Conservation (phyloP, 805 yeast species). For the Diddensiella santjacobensis region DNA sequence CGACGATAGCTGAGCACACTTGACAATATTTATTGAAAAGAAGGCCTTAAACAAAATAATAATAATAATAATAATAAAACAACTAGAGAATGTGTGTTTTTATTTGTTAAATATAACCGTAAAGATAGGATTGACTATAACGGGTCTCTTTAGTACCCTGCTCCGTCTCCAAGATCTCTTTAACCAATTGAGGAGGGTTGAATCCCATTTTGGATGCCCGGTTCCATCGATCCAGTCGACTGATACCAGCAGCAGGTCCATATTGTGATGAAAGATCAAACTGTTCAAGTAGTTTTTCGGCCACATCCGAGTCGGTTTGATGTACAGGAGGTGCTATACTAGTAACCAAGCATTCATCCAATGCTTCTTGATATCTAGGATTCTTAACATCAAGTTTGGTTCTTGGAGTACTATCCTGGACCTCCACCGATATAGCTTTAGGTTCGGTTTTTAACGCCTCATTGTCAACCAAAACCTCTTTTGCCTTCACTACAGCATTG, state of each 20-base stretch:
- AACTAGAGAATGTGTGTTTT: too few relatives aligned
- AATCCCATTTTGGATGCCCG: slow-evolving; percentile 36
- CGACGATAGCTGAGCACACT: slow-evolving; percentile 1
- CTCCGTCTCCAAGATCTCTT: slow-evolving; percentile 29
- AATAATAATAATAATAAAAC: not conserved
- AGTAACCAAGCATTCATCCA: slow-evolving; percentile 2
- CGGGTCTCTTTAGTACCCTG: slow-evolving; percentile 22
- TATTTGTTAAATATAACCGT: slow-evolving; percentile 11
- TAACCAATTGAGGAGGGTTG: slow-evolving; percentile 35
- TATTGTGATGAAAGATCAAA: slow-evolving; percentile 35
- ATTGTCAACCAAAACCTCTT: not conserved
- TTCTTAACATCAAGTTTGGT: slow-evolving; percentile 2
- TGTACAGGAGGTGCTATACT: slow-evolving; percentile 30
- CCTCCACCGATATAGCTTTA: not conserved
- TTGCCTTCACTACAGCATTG: not conserved
- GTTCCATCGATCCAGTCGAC: slow-evolving; percentile 38
- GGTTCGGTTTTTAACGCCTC: not conserved
- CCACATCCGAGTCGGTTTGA: slow-evolving; percentile 27
- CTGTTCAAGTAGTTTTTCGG: slow-evolving; percentile 31
- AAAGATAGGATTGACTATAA: slow-evolving; percentile 22
- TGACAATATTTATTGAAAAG: not conserved
- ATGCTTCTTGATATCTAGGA: slow-evolving; percentile 3
- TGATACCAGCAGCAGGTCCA: slow-evolving; percentile 40
- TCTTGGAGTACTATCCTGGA: not conserved
- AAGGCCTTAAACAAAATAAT: not conserved